Conservation (phyloP, 1,284 basidiomycete genomes). For the Kwoniella shivajii region DNA sequence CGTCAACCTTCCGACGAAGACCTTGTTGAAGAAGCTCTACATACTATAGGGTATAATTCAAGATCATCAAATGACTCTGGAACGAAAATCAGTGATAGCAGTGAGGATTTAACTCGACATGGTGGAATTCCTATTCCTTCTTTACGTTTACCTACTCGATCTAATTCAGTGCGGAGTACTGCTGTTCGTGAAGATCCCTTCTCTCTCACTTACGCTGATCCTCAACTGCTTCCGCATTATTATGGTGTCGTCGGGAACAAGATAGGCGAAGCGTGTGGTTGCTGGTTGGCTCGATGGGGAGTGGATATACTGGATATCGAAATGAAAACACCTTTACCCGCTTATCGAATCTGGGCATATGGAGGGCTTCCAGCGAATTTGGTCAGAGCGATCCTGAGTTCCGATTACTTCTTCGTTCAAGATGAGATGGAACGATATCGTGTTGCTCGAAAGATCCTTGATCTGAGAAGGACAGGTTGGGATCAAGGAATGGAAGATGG, state of each 20-base stretch:
- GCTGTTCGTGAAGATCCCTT: slow-evolving; percentile 3
- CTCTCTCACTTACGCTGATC: slow-evolving; percentile 9
- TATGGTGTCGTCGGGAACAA: slow-evolving; percentile 84
- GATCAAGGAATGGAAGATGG: slow-evolving; percentile 30
- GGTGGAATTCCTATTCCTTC: slow-evolving; percentile 8
- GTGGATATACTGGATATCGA: slow-evolving; percentile 73
- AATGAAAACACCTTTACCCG: slow-evolving; percentile 39
- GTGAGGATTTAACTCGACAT: slow-evolving; percentile 8
- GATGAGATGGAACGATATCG: slow-evolving; percentile 80
- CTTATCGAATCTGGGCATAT: slow-evolving; percentile 62
- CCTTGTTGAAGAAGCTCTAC: slow-evolving; percentile 12
- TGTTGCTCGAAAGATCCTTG: slow-evolving; percentile 73
- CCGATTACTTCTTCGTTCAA: slow-evolving; percentile 77
- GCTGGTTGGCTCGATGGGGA: slow-evolving; percentile 87
- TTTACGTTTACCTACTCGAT: slow-evolving; percentile 10
- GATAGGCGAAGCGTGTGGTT: slow-evolving; percentile 84
- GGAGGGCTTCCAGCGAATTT: slow-evolving; percentile 72
- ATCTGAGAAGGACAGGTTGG: slow-evolving; percentile 63
- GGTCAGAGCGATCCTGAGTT: slow-evolving; percentile 72
- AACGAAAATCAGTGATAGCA: slow-evolving; percentile 15
- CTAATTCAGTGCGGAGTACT: slow-evolving; percentile 13
- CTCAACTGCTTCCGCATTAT: slow-evolving; percentile 58
- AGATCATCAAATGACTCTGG: slow-evolving; percentile 21
- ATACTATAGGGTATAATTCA: slow-evolving; percentile 7
- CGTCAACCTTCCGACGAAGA: slow-evolving; percentile 14